Base-by-base conservation (phyloP, 306 rosid genomes). In the Medicago arabica region DNA sequence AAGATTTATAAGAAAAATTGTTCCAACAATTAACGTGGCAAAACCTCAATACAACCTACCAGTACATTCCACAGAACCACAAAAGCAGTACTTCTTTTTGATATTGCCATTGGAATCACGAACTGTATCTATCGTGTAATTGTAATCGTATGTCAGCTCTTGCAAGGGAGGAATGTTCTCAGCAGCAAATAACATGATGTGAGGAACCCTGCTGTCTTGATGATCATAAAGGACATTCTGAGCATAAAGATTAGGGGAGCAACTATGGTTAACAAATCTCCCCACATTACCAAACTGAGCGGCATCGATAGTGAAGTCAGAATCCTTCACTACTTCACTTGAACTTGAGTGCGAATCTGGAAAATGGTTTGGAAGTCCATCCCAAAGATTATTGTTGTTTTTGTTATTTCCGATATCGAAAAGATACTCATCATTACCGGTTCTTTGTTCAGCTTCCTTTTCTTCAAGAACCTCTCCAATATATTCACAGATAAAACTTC, bases 81-180 rank as follows among this genome's bases (percentile, higher is more conserved):
- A 94, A 60, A 46, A 83, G 81, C 98, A 94, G 70, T 71, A 82
- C 86, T 90, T 94, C 89, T 72, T 92, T 83, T 86, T 94, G 23
- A 92, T 78, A 60, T 87, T 92, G 40, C 98, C 98, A 51, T 85
- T 72, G 1, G 89, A 86, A 84, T 94, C 98, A 23, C 39, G 81
- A 44, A 94, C 97, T 76, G 87, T 85, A 84, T 90, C 96, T 4
- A 92, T 50, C 73, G 25, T 74, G 16, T 94, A 94, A 44, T 94
- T 94, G 86, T 94, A 94, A 82, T 92, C 96, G 40, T 88, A 92
- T 4, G 87, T 77, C 80, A 94, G 77, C 86, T 94, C 98, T 76
- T 90, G 95, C 87, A 94, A 65, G 4, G 98, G 95, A 84, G 97
- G 98, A 83, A 94, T 90, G 80, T 94, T 92, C 77, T 94, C 98